Percentiles rank a stretch among this genome's conserved stretches.
Evolutionary conservation across 306 rosid species (phyloP).

Genomic region (Lathyrus oleraceus): DNA sequence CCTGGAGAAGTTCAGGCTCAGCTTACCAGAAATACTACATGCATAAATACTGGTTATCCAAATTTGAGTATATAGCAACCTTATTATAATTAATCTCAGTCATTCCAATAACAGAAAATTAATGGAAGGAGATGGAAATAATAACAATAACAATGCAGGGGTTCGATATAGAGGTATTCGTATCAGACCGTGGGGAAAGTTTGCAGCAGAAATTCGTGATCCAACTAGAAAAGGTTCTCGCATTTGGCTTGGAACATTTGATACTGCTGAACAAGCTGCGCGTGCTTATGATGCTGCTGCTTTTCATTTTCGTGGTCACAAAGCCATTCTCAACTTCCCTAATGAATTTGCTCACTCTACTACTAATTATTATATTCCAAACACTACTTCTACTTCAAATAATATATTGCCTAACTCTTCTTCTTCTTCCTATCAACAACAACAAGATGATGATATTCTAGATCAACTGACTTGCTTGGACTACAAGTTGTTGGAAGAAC

Average conservation of each 20-base stretch:
- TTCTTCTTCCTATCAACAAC: conserved; percentile 4
- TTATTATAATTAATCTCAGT: neutral
- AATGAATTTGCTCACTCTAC: conserved; percentile 47
- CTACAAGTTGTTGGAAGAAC: conserved; percentile 61
- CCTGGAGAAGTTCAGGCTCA: conserved; percentile 21
- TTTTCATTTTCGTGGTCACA: conserved; percentile 68
- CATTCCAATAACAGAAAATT: neutral
- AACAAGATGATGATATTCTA: conserved; percentile 27
- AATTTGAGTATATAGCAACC: neutral
- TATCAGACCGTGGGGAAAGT: conserved; percentile 86
- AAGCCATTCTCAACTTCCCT: conserved; percentile 83
- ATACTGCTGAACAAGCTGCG: conserved; percentile 79
- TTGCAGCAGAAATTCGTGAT: conserved; percentile 89
- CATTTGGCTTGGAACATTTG: conserved; percentile 82
- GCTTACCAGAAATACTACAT: neutral
- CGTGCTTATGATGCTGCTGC: conserved; percentile 90
- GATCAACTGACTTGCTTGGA: conserved; percentile 63
- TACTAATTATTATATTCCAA: conserved; percentile 2
- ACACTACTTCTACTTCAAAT: neutral
- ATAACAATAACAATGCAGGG: neutral
- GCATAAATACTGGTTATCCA: neutral
- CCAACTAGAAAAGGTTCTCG: conserved; percentile 80
- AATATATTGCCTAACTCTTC: neutral
- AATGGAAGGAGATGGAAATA: conserved; percentile 51
- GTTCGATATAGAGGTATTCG: conserved; percentile 70